These are phyloP conservation scores for Epichloe uncinata DNA, from an alignment of 2,329 filamentous ascomycete genomes.

Conservation along the genomic window DNA sequence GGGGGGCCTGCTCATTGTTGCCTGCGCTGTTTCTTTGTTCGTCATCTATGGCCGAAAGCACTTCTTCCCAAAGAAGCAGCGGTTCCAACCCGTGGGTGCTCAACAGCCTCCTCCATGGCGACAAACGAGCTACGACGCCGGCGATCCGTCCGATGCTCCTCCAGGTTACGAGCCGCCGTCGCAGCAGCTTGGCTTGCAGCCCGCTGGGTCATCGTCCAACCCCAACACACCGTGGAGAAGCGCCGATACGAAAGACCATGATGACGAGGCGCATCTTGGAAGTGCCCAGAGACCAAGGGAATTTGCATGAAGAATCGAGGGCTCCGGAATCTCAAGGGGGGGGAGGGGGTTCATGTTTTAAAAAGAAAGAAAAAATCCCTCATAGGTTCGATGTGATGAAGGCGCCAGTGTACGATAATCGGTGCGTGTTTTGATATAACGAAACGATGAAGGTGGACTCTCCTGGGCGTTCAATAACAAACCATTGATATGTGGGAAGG, in stretches of 20 bases:
- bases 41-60: conserved; percentile 19
- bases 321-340: too few species aligned
- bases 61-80: conserved; percentile 12
- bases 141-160: conserved; percentile 16
- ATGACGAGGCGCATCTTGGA: conserved; percentile 19
- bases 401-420: background rate
- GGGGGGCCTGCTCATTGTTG: conserved; percentile 31
- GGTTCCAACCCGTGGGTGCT: conserved; percentile 7
- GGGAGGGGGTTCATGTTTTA: too few species aligned
- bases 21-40: conserved; percentile 25
- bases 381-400: background rate
- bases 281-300: conserved; percentile 20
- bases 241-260: conserved; percentile 15
- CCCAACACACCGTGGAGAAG: conserved; percentile 14
- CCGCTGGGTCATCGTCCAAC: conserved; percentile 14
- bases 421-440: too few species aligned
- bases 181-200: conserved; percentile 17
- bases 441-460: too few species aligned
- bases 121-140: conserved; percentile 10
- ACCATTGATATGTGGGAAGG: too few species aligned
- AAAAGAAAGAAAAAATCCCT: too few species aligned
- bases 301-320: conserved; percentile 12
- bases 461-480: too few species aligned
- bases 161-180: conserved; percentile 22
- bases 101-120: conserved; percentile 20